phyloP scores from a whole-genome alignment of 2,329 filamentous ascomycete genomes.

The Cladosporium sp. region DNA sequence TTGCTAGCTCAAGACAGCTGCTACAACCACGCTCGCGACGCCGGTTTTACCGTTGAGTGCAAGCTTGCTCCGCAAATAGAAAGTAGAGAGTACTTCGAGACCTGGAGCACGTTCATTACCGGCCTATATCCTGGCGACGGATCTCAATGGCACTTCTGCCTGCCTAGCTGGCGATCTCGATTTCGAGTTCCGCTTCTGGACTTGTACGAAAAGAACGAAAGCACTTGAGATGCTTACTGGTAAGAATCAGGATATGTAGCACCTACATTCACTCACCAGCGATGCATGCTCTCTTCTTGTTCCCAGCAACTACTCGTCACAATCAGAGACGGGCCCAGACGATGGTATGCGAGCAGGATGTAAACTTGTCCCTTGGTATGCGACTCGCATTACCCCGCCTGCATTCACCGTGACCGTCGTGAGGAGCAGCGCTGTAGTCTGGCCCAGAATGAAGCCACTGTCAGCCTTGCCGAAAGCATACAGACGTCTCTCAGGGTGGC shows the following conservation, averaged over 20 bases:
- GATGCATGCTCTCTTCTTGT: background rate
- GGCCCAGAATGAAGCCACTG: slow-evolving; percentile 9
- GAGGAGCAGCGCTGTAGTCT: background rate
- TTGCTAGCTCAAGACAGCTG: background rate
- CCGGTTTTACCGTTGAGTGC: background rate
- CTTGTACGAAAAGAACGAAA: background rate
- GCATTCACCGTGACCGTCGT: background rate
- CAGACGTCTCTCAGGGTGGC: background rate
- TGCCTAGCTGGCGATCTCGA: background rate
- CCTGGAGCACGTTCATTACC: background rate
- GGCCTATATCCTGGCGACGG: background rate
- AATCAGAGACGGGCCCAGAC: background rate
- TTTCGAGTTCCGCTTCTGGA: background rate
- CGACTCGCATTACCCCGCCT: background rate
- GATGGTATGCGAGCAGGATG: no score
- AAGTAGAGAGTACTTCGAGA: background rate
- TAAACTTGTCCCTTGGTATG: no score
- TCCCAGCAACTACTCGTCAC: background rate
- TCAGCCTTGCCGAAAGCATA: background rate
- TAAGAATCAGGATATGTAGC: background rate
- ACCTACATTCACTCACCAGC: background rate
- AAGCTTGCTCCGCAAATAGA: background rate
- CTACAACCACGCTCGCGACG: background rate
- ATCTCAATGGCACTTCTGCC: background rate
- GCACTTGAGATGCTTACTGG: background rate